Evolutionary conservation across 495 filamentous ascomycete species (phyloP).

Genomic region (Parachaetomium inaequale): DNA sequence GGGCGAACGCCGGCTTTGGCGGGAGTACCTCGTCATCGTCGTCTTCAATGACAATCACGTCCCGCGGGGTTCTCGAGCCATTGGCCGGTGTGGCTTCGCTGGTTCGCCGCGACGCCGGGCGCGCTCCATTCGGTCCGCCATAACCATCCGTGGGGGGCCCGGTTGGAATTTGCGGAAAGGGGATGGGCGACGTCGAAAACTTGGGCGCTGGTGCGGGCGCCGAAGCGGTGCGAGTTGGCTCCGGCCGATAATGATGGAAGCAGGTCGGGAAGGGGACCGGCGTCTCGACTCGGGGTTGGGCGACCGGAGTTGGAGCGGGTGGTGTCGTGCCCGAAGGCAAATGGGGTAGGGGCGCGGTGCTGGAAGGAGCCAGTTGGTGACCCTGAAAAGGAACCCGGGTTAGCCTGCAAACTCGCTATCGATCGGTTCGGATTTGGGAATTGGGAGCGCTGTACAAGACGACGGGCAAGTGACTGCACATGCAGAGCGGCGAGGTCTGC

Average conservation of each 20-base stretch:
- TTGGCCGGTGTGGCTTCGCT: neutral
- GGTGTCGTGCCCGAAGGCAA: neutral
- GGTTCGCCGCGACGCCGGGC: neutral
- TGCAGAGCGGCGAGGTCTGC: conserved; percentile 11
- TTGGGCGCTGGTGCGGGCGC: neutral
- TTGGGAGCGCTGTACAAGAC: conserved; percentile 11
- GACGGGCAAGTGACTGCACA: conserved; percentile 2
- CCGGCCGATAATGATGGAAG: neutral
- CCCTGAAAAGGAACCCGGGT: neutral
- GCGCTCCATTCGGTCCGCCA: neutral
- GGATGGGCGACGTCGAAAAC: conserved; percentile 21
- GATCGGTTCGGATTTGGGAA: neutral
- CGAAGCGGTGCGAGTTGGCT: neutral
- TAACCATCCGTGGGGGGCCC: neutral
- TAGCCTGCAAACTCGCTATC: neutral
- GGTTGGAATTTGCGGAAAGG: conserved; percentile 7
- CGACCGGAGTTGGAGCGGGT: neutral
- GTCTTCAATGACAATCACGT: conserved; percentile 22
- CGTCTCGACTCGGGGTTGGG: neutral
- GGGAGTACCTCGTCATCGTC: conserved; percentile 13
- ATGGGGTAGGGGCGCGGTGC: neutral
- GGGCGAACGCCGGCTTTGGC: neutral
- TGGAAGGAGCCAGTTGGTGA: neutral
- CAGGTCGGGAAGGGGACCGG: conserved; percentile 2
- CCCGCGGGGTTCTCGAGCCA: neutral